Evolutionary conservation across 2,329 filamentous ascomycete genomes (phyloP).

Genomic region (Botrytis sinoallii): DNA sequence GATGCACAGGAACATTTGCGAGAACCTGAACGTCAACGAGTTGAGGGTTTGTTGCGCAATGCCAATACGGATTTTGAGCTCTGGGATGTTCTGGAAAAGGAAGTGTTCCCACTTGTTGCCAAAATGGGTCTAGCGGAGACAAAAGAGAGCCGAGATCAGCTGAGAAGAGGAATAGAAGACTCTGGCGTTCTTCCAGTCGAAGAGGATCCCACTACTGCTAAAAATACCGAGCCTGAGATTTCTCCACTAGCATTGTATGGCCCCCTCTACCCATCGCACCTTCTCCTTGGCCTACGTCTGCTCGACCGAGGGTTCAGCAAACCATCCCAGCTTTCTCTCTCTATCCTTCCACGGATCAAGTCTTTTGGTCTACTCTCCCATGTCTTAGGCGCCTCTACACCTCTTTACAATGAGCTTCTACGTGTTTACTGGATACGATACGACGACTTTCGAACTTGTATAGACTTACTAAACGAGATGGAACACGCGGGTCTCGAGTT

Average conservation of each 20-base stretch:
- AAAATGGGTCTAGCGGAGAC: conserved; percentile 51
- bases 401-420: conserved; percentile 67
- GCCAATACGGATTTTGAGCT: conserved; percentile 61
- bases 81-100: conserved; percentile 63
- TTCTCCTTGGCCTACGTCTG: conserved; percentile 55
- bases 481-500: conserved; percentile 34
- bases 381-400: conserved; percentile 66
- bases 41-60: conserved; percentile 52
- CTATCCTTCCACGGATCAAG: conserved; percentile 65
- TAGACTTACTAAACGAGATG: conserved; percentile 36
- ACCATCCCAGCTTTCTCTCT: conserved; percentile 57
- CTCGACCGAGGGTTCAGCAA: conserved; percentile 56
- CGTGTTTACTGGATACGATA: conserved; percentile 59
- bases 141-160: conserved; percentile 3
- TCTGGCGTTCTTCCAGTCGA: background rate
- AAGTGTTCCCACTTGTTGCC: conserved; percentile 61
- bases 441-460: conserved; percentile 45
- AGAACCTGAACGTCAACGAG: conserved; percentile 47
- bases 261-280: conserved; percentile 60
- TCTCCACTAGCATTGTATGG: conserved; percentile 53
- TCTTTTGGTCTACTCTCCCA: conserved; percentile 66
- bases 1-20: conserved; percentile 34
- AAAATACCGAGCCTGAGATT: conserved; percentile 13
- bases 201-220: background rate
- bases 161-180: background rate